These are phyloP conservation scores for Cutaneotrichosporon cutaneum DNA, from an alignment of 1,284 basidiomycete genomes.

Conservation along the genomic window DNA sequence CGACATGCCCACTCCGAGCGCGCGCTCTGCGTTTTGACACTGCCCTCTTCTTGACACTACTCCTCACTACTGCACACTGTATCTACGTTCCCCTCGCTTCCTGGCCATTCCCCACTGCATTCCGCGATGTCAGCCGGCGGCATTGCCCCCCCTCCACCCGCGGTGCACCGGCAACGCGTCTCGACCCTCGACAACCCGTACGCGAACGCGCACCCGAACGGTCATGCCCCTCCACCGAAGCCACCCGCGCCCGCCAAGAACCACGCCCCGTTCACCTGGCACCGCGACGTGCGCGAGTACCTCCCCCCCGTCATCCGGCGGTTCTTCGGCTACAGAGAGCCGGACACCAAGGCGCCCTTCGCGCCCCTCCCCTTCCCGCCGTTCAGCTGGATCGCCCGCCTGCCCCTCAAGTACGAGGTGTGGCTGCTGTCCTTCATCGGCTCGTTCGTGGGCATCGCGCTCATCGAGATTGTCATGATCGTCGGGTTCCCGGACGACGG, in stretches of 20 bases:
- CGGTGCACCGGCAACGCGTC: background rate
- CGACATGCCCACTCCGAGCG: no score
- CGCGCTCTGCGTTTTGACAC: background rate
- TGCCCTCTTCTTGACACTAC: background rate
- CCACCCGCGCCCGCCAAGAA: background rate
- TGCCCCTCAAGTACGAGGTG: constrained; percentile 55
- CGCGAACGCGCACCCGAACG: background rate
- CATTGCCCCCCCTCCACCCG: background rate
- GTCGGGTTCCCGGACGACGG: constrained; percentile 7
- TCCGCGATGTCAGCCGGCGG: background rate
- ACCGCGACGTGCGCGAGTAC: constrained; percentile 32
- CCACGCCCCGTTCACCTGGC: background rate
- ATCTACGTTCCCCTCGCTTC: no score
- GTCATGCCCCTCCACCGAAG: background rate
- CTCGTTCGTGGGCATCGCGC: constrained; percentile 60
- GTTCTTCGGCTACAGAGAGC: constrained; percentile 35
- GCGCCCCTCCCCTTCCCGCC: constrained; percentile 36
- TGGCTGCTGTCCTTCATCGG: constrained; percentile 58
- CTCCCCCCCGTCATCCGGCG: constrained; percentile 29
- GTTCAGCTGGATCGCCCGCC: constrained; percentile 44
- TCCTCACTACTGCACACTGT: no score
- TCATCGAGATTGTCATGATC: constrained; percentile 62
- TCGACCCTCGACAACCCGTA: background rate
- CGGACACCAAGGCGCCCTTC: constrained; percentile 25
- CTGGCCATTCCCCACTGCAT: background rate